Evolutionary conservation across 208 protist species (phyloP), one percentile per base, ranked within the genome.

Genomic region (Trypanosoma caninum): DNA sequence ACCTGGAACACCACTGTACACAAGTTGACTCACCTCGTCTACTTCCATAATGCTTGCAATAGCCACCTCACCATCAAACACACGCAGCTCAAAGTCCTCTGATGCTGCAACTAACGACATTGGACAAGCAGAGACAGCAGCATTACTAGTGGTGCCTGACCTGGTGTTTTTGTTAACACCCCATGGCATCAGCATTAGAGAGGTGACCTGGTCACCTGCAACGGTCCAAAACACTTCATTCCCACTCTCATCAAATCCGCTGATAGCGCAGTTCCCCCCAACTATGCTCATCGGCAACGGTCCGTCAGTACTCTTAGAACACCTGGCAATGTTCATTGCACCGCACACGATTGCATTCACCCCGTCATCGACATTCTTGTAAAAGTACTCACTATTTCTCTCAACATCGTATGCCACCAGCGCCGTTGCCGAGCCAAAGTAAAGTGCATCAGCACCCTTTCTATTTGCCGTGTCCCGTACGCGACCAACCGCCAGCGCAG

Each of bases 201-300:
- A 59, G 0, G 78, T 87, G 10, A 98, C 95, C 59, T 95, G 90
- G 34, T 97, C 97, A 2, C 97, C 94, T 3, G 95, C 97, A 27
- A 98, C 93, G 7, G 93, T 97, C 91, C 91, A 98, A 45, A 94
- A 95, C 22, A 81, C 63, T 74, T 98, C 97, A 22, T 75, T 62
- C 3, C 97, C 97, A 11, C 70, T 68, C 23, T 45, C 44, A 59
- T 98, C 91, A 69, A 96, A 97, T 40, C 92, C 96, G 69, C 97
- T 94, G 30, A 98, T 82, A 55, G 80, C 94, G 69, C 97, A 98
- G 68, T 97, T 97, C 47, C 95, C 95, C 37, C 97, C 97, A 2
- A 97, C 89, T 5, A 98, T 37, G 0, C 82, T 87, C 25, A 97
- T 62, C 40, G 71, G 72, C 3, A 40, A 44, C 16, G 69, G 59